A percentile compares a stretch with the other conserved stretches of the same genome.
phyloP scores from a whole-genome alignment of 805 yeast genomes.

The Tetrapisispora phaffii region DNA sequence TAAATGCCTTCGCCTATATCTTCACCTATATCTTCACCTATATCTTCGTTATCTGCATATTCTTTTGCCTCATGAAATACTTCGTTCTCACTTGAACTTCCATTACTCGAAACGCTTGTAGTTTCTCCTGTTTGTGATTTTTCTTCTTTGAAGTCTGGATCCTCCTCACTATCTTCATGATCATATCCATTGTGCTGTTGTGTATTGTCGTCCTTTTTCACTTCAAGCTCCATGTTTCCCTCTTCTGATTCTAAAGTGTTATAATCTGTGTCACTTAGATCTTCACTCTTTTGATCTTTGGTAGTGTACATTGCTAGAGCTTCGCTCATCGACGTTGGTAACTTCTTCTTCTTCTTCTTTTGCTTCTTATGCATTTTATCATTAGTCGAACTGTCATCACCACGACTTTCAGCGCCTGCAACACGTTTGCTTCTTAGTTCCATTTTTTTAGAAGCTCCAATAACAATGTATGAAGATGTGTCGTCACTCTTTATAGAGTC shows the following conservation, averaged over 20 bases:
- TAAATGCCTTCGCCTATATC: conserved; percentile 29
- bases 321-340: conserved; percentile 43
- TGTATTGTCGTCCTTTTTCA: background rate
- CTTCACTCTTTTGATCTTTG: background rate
- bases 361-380: conserved; percentile 51
- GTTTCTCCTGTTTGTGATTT: background rate
- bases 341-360: conserved; percentile 39
- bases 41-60: conserved; percentile 18
- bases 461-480: conserved; percentile 43
- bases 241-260: background rate
- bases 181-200: background rate
- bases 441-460: conserved; percentile 9
- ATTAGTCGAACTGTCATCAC: background rate
- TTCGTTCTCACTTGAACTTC: conserved; percentile 6
- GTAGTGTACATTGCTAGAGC: conserved; percentile 32
- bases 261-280: conserved; percentile 10
- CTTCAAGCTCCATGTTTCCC: background rate
- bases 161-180: conserved; percentile 5
- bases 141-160: background rate
- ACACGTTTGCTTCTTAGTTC: conserved; percentile 1
- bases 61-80: conserved; percentile 19
- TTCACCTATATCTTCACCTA: conserved; percentile 17
- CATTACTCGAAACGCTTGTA: background rate
- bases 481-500: conserved; percentile 4
- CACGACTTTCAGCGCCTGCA: background rate